phyloP scores from a whole-genome alignment of 345 rosid genomes.

The Gossypium raimondii region DNA sequence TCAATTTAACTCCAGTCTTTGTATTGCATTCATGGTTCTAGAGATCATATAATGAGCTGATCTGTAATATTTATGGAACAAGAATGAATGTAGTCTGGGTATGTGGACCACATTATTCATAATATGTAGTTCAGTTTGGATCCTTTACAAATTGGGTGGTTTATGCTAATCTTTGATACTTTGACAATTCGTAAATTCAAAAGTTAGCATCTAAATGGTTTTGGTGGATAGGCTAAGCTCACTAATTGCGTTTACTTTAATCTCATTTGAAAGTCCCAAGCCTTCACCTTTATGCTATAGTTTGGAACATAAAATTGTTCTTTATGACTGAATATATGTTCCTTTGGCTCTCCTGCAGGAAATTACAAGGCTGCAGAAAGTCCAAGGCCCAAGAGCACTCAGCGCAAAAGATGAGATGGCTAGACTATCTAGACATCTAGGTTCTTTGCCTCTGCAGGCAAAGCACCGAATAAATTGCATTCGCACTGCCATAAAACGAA shows the following conservation, averaged over 20 bases:
- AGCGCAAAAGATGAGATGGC: conserved; percentile 99
- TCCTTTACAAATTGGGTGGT: neutral
- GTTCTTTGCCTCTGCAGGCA: conserved; percentile 83
- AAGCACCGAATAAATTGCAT: conserved; percentile 96
- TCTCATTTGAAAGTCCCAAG: neutral
- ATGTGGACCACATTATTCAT: neutral
- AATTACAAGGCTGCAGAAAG: conserved; percentile 79
- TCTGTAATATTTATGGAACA: neutral
- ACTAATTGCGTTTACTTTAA: neutral
- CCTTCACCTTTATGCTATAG: neutral
- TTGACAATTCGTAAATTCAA: neutral
- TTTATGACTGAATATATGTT: conserved; percentile 14
- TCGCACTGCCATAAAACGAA: conserved; percentile 87
- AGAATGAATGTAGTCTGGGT: neutral
- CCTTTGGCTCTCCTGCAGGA: conserved; percentile 45
- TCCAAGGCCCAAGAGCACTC: conserved; percentile 83
- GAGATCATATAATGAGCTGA: conserved; percentile 6
- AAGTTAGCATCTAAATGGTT: neutral
- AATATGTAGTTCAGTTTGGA: neutral
- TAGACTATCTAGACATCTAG: conserved; percentile 83
- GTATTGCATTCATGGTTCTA: neutral
- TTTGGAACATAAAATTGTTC: neutral
- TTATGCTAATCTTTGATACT: neutral
- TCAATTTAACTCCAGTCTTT: neutral
- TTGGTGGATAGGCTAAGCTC: conserved; percentile 6